Evolutionary conservation across 2,329 filamentous ascomycete species (phyloP), one percentile per base, ranked within the genome.

Genomic region (Biscogniauxia sp.): DNA sequence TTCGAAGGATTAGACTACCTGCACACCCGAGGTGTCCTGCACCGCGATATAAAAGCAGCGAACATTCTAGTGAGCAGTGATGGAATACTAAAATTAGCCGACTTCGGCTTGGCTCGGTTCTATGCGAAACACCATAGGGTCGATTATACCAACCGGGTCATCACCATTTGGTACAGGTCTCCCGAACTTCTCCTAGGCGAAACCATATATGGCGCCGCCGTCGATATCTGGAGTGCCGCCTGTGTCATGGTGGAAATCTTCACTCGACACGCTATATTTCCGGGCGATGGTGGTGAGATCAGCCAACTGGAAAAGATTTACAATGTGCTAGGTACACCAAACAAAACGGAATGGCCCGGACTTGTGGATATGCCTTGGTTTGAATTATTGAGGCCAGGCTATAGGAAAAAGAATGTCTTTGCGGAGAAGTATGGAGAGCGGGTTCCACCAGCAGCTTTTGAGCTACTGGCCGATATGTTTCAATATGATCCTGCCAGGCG

Each of bases 281-380:
- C 95, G 0, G 95, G 95, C 5, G 93, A 97, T 70, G 94, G 94
- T 23, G 91, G 91, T n/a, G 95, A 99, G 75, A 91, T 97, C 67
- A 96, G 89, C 70, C 95, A 99, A 74, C 82, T 99, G 2, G 93
- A 98, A 66, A 97, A 96, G 77, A 94, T 99, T n/a, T 97, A 97
- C 76, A 88, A 89, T 55, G 83, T 96, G 4, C 83, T 99, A 53
- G 95, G 95, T 54, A 98, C 94, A 0, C 95, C 95, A 0, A 96
- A 87, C 51, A 85, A 87, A 59, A 81, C 82, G 37, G 90, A 96
- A 28, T 99, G 96, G 96, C 93, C 95, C 1, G 89, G 87, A 8
- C 85, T 98, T 20, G 83, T 90, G n/a, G 91, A 97, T 59, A 95
- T 97, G 87, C 91, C 94, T 11, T 99, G 95, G 95, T 98, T 96